A percentile compares a stretch with the other conserved stretches of the same genome.
These are phyloP conservation scores for Ustilago trichophora DNA, from an alignment of 1,284 basidiomycete species.

Conservation along the genomic window DNA sequence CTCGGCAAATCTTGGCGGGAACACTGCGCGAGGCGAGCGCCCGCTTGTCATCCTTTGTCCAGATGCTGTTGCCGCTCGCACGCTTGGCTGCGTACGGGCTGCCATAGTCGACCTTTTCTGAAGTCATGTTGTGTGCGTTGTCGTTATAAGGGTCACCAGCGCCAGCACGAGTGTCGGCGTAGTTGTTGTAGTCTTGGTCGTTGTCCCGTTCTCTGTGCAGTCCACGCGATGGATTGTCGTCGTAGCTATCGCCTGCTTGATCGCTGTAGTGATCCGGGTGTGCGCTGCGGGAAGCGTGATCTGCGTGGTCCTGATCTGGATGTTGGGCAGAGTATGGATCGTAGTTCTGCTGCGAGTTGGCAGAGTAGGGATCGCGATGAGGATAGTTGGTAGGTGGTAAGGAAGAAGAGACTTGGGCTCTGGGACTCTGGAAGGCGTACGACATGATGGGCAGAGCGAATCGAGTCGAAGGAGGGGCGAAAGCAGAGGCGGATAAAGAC, in stretches of 20 bases:
- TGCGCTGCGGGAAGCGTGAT: slow-evolving; percentile 1
- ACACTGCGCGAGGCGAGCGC: slow-evolving; percentile 49
- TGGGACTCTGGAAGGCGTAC: slow-evolving; percentile 44
- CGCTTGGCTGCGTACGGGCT: slow-evolving; percentile 28
- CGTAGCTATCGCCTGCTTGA: slow-evolving; percentile 21
- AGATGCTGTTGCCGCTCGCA: slow-evolving; percentile 58
- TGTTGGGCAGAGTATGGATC: slow-evolving; percentile 18
- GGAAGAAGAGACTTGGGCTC: slow-evolving; percentile 23
- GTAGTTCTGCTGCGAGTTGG: too few relatives aligned
- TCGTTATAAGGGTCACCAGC: slow-evolving; percentile 6
- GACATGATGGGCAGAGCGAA: too few relatives aligned
- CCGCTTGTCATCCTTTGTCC: slow-evolving; percentile 55
- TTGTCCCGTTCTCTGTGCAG: slow-evolving; percentile 9
- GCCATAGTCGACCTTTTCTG: slow-evolving; percentile 24
- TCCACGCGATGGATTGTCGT: slow-evolving; percentile 18
- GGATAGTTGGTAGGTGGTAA: slow-evolving; percentile 12
- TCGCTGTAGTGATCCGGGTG: slow-evolving; percentile 12
- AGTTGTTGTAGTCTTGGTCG: slow-evolving; percentile 3
- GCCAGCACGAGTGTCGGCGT: slow-evolving; percentile 20
- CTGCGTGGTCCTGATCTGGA: slow-evolving; percentile 2
- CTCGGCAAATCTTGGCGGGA: slow-evolving; percentile 54
- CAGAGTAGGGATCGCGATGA: too few relatives aligned
- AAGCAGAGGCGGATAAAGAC: too few relatives aligned
- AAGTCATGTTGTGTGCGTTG: slow-evolving; percentile 8
- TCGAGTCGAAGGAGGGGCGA: too few relatives aligned